Evolutionary conservation across 2,329 filamentous ascomycete genomes (phyloP), one percentile per base, ranked within the genome.

Genomic region (Mycosphaerella arachidis): DNA sequence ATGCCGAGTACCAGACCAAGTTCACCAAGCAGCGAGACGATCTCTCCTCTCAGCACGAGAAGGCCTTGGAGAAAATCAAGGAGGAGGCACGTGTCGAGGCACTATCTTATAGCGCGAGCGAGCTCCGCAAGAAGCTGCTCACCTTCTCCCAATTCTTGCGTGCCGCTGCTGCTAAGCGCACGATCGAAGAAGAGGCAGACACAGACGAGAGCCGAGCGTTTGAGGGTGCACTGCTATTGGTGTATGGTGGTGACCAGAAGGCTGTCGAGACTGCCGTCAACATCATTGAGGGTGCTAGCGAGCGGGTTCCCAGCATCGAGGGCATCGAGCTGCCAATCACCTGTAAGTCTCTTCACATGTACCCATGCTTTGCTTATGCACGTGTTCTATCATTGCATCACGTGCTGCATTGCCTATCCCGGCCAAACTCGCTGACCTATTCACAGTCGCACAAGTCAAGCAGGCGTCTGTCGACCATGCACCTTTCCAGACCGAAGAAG

Each of bases 191-290:
- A 61, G 81, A 89, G 64, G 64, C 68, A 29, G 83, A 89, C 67
- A 81, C 84, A 5, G 89, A 92, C 59, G 89, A 93, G 78, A 91
- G 87, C 75, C 86, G 86, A 75, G 91, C 90, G 37, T 86, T 94
- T 61, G 90, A 95, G 76, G 90, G 90, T 55, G 86, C 91, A 35
- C 80, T 95, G 59, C 80, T 92, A 51, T 83, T 88, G 61, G 88
- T 94, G 33, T 94, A 95, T 75, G 85, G 86, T 50, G 91, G 90
- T 51, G 89, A 93, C 69, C 84, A 89, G 64, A 82, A 79, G 66
- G 90, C 89, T 54, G 89, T 94, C 27, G 78, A 84, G 56, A 85
- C 88, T 58, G 91, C 91, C 77, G 76, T 90, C 70, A 92, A 90
- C 79, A 81, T 95, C 59, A 88, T 92, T 57, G 81, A 90, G 60